These are phyloP conservation scores for Venturia aucupariae DNA, from an alignment of 2,329 filamentous ascomycete species.

Conservation along the genomic window DNA sequence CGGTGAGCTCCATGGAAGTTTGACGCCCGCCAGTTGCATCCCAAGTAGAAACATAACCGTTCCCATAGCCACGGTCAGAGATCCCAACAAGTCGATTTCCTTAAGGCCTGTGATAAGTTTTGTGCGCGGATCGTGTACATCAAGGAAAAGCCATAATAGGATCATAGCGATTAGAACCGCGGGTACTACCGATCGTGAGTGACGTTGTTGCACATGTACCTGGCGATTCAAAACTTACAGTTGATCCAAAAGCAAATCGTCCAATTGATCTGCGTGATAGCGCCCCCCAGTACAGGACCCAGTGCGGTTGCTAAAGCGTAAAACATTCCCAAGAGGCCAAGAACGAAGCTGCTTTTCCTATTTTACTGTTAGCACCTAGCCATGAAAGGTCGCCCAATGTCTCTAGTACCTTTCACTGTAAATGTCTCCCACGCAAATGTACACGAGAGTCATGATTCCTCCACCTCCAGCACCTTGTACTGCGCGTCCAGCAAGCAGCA, in stretches of 20 bases:
- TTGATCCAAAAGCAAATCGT: constrained; percentile 37
- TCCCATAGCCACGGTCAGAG: constrained; percentile 41
- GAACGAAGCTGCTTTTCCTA: constrained; percentile 23
- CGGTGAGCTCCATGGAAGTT: constrained; percentile 44
- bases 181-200: constrained; percentile 30
- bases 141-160: constrained; percentile 42
- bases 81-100: constrained; percentile 47
- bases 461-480: constrained; percentile 50
- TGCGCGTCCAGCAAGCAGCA: constrained; percentile 46
- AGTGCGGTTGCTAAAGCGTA: constrained; percentile 47
- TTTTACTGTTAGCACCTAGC: constrained; percentile 15
- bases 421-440: constrained; percentile 50
- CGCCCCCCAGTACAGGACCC: constrained; percentile 45
- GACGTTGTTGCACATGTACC: constrained; percentile 14
- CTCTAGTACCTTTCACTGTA: constrained; percentile 23
- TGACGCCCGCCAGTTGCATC: constrained; percentile 44
- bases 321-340: constrained; percentile 24
- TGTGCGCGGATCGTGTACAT: constrained; percentile 47
- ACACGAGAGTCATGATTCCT: constrained; percentile 50
- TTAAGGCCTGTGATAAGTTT: constrained; percentile 38
- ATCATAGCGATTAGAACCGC: constrained; percentile 40
- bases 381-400: not conserved
- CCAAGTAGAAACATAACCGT: constrained; percentile 45
- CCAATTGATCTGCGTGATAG: constrained; percentile 40
- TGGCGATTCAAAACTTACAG: constrained; percentile 24